Percentiles rank a stretch among this genome's conserved stretches.
Evolutionary conservation across 768 basidiomycete species (phyloP).

Genomic region (Boletus sp.): DNA sequence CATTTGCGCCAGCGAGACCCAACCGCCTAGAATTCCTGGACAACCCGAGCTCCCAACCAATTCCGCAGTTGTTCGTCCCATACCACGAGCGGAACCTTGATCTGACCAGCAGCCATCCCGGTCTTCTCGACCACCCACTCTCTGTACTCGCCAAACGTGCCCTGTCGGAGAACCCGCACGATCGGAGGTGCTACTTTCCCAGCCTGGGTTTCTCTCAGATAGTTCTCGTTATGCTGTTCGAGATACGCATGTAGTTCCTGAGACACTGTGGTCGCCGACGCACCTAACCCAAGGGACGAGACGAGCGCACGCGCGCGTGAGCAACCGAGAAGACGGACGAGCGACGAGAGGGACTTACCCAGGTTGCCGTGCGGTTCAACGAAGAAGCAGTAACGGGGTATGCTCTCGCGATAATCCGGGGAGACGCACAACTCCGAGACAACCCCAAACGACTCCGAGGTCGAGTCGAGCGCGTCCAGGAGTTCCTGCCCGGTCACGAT

Average conservation of each 20-base stretch:
- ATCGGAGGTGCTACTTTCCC: slow-evolving; percentile 10
- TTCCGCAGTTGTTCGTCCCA: slow-evolving; percentile 11
- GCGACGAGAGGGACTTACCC: slow-evolving; percentile 1
- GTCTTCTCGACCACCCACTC: slow-evolving; percentile 19
- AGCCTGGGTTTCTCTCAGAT: slow-evolving; percentile 4
- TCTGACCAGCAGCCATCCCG: slow-evolving; percentile 17
- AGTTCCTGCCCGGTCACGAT: slow-evolving; percentile 24
- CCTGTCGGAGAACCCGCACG: slow-evolving; percentile 17
- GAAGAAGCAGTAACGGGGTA: slow-evolving; percentile 20
- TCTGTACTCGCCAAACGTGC: slow-evolving; percentile 21
- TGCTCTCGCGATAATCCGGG: slow-evolving; percentile 16
- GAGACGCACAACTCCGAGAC: slow-evolving; percentile 24
- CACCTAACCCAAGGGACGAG: not conserved
- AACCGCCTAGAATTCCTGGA: slow-evolving; percentile 11
- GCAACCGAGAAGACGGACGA: not conserved
- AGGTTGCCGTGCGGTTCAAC: slow-evolving; percentile 13
- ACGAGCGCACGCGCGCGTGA: not conserved
- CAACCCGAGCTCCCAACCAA: slow-evolving; percentile 18
- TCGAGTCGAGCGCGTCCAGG: slow-evolving; percentile 13
- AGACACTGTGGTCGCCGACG: slow-evolving; percentile 2
- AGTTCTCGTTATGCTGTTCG: slow-evolving; percentile 17
- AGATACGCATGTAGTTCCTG: slow-evolving; percentile 8
- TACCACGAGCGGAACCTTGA: slow-evolving; percentile 20
- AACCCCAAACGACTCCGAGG: slow-evolving; percentile 13
- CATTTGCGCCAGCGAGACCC: too few species aligned